phyloP scores from a whole-genome alignment of 352 stramenopile genomes.

The Pythium myriotylum region DNA sequence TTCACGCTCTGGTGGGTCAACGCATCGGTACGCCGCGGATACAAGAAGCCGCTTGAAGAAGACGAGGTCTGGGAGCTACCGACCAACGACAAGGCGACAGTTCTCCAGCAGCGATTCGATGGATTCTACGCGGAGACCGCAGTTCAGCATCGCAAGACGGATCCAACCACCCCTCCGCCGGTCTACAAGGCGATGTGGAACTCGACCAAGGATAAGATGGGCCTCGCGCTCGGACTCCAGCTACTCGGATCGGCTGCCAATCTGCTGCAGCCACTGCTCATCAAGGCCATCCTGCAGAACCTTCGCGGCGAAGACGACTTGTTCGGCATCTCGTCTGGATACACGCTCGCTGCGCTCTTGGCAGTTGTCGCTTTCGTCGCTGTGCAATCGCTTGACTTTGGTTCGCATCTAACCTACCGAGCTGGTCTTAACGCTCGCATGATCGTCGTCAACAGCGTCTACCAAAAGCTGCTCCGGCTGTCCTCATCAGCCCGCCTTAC shows the following conservation, averaged over 20 bases:
- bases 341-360: constrained; percentile 24
- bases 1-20: constrained; percentile 32
- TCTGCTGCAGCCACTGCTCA: constrained; percentile 38
- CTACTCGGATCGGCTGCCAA: constrained; percentile 26
- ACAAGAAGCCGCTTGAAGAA: constrained; percentile 27
- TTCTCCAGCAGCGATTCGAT: constrained; percentile 34
- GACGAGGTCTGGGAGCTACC: constrained; percentile 38
- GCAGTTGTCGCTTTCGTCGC: constrained; percentile 21
- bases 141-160: background rate
- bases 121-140: background rate
- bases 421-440: constrained; percentile 45
- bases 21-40: constrained; percentile 9
- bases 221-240: constrained; percentile 28
- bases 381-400: constrained; percentile 44
- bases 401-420: constrained; percentile 45
- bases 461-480: constrained; percentile 55
- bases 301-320: constrained; percentile 25
- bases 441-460: too few relatives aligned
- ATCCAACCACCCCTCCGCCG: background rate
- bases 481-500: constrained; percentile 40
- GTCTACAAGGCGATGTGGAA: constrained; percentile 30
- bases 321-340: constrained; percentile 30
- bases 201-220: constrained; percentile 37
- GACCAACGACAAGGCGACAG: constrained; percentile 16
- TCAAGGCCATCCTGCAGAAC: constrained; percentile 36